phyloP scores from a whole-genome alignment of 2,329 filamentous ascomycete genomes.

The Myriosclerotinia scirpicola region DNA sequence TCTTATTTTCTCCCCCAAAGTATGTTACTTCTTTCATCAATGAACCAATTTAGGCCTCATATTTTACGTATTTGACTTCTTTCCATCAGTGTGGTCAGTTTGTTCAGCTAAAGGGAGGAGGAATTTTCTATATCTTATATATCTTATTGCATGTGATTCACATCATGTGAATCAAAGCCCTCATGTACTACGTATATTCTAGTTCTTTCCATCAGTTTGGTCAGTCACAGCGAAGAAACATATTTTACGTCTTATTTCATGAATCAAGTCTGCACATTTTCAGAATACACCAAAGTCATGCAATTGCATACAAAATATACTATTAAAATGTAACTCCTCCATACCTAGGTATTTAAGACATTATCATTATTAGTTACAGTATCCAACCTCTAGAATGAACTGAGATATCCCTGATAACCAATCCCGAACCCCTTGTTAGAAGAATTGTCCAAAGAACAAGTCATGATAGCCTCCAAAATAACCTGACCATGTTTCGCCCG shows the following conservation, averaged over 20 bases:
- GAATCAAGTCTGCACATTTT: neutral
- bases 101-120: too few relatives aligned
- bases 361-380: neutral
- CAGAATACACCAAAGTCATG: neutral
- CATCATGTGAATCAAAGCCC: too few relatives aligned
- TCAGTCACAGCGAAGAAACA: neutral
- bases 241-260: neutral
- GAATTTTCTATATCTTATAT: too few relatives aligned
- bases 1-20: too few relatives aligned
- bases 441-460: neutral
- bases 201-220: neutral
- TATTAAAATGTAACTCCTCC: neutral
- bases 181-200: too few relatives aligned
- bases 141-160: too few relatives aligned
- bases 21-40: too few relatives aligned
- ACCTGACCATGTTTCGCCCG: neutral
- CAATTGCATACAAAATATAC: neutral
- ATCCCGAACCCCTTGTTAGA: neutral
- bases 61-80: too few relatives aligned
- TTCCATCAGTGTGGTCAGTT: too few relatives aligned
- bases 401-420: too few relatives aligned
- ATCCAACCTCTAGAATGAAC: neutral
- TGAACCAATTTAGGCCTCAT: too few relatives aligned
- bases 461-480: neutral
- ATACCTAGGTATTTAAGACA: neutral